These are phyloP conservation scores for Sanghuangporus weigelae DNA, from an alignment of 1,284 basidiomycete genomes.

Conservation along the genomic window DNA sequence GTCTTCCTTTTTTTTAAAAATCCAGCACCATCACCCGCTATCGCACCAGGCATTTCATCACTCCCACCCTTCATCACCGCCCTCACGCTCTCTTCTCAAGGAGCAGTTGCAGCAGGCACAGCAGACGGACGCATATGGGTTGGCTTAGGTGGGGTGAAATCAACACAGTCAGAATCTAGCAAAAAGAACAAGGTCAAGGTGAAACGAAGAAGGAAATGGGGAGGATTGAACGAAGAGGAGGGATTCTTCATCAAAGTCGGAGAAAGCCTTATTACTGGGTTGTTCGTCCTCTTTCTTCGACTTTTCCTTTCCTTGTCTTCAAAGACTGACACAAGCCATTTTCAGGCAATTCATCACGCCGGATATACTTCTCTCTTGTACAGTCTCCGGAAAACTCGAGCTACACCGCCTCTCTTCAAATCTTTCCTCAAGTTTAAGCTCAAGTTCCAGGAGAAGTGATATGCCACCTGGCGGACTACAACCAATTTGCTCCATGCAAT, in stretches of 20 bases:
- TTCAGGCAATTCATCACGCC: constrained; percentile 17
- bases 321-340: constrained; percentile 39
- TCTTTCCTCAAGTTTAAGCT: neutral
- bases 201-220: constrained; percentile 65
- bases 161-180: constrained; percentile 21
- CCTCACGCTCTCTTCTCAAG: constrained; percentile 48
- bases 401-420: constrained; percentile 37
- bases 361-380: constrained; percentile 45
- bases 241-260: constrained; percentile 47
- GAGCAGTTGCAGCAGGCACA: constrained; percentile 61
- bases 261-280: constrained; percentile 63
- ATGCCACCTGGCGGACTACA: constrained; percentile 30
- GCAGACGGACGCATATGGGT: constrained; percentile 71
- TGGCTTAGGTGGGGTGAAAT: constrained; percentile 61
- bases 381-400: constrained; percentile 52
- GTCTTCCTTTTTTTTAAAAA: neutral
- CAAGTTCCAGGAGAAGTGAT: constrained; percentile 18
- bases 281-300: constrained; percentile 38
- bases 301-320: constrained; percentile 9
- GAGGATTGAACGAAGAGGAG: constrained; percentile 50
- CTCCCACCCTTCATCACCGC: constrained; percentile 71
- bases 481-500: constrained; percentile 40
- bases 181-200: constrained; percentile 45
- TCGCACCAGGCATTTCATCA: constrained; percentile 45
- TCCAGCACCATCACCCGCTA: constrained; percentile 34